Base-by-base conservation (phyloP, 805 yeast species). In the Nakazawaea ambrosiae region DNA sequence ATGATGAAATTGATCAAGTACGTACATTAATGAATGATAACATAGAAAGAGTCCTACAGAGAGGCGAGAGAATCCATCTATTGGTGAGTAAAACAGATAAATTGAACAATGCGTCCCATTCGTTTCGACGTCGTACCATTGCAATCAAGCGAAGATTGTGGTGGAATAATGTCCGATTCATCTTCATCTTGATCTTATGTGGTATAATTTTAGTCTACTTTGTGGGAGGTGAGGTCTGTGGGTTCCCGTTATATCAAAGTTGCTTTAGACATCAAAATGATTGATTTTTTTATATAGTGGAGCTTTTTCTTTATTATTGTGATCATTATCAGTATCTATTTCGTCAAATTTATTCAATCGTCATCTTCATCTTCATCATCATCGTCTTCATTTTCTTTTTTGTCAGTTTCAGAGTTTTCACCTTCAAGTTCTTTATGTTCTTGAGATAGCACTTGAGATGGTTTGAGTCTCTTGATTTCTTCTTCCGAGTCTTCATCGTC, bases 11-110 rank as follows among this genome's bases (percentile, higher is more conserved):
- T 16, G 75, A 73, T 38, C 78, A 78, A 50, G 83, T 82, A 18
- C 64, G 80, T 45, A 71, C 71, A 36, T 57, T 82, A 44, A 80
- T 82, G 88, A 70, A 77, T 42, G 83, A 79, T 43, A 83, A 82
- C 49, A 77, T 82, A 37, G 86, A 78, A 48, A 68, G 75, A 51
- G 69, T 87, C 19, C 61, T 86, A 47, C 77, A 75, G 46, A 70
- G 96, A 36, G 95, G 94, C 16, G 95, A 86, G 49, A 70, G 83
- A 36, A 75, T 86, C 41, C 73, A 75, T 46, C 57, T 72, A 27
- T 65, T 86, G 45, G 90, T 86, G 22, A 84, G 80, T 55, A 86
- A 86, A 55, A 87, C 96, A 1, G 81, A 82, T 44, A 67, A 77
- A 37, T 68, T 86, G 55, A 83, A 78, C 46, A 68, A 73, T 27